Conservation (phyloP, 129 eudicot species). For the Flaveria linearis region DNA sequence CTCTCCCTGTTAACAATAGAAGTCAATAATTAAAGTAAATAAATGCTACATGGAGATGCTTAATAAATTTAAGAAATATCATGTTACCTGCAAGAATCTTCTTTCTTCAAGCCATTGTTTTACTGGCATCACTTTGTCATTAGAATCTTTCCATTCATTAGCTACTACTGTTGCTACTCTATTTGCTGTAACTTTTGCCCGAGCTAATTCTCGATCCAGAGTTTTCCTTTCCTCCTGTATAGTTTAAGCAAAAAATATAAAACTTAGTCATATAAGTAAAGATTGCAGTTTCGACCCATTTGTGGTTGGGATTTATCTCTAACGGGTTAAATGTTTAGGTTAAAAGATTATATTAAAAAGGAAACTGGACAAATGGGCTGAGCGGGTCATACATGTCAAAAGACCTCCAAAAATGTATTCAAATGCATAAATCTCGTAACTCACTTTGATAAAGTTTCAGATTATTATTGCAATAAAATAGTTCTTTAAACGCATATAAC, state of each 20-base stretch:
- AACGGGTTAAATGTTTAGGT: not conserved
- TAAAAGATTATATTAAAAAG: not conserved
- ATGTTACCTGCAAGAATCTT: constrained; percentile 79
- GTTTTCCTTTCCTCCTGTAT: constrained; percentile 68
- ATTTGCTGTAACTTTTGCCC: constrained; percentile 93
- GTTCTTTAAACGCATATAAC: too few species aligned
- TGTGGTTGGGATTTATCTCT: constrained; percentile 3
- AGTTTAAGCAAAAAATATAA: not conserved
- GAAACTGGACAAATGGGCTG: not conserved
- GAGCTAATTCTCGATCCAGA: constrained; percentile 88
- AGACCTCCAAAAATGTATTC: not conserved
- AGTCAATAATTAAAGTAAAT: constrained; percentile 4
- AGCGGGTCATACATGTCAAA: not conserved
- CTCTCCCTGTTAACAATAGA: constrained; percentile 65
- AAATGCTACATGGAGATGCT: constrained; percentile 2
- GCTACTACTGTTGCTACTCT: constrained; percentile 96
- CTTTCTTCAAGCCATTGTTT: constrained; percentile 98
- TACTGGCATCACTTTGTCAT: constrained; percentile 97
- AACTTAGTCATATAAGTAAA: not conserved
- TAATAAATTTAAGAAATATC: not conserved
- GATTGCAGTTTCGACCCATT: not conserved
- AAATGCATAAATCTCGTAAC: not conserved
- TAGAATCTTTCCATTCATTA: constrained; percentile 94
- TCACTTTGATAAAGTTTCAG: not conserved
- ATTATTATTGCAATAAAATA: too few species aligned